Conservation (phyloP, 169 alveolate species). For the Babesia ovata region DNA sequence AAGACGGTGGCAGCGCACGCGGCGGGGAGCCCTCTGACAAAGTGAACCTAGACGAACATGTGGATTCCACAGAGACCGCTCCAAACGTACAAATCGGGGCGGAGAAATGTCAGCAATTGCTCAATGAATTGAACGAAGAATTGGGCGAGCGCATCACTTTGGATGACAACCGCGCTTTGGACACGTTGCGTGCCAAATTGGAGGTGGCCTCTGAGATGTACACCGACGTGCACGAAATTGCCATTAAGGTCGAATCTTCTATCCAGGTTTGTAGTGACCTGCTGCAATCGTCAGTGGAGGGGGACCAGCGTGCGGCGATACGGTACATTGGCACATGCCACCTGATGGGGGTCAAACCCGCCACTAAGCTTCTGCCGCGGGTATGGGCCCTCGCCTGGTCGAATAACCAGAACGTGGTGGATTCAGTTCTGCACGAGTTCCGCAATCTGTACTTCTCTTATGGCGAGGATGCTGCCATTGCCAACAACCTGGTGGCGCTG, state of each 20-base stretch:
- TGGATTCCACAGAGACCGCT: background rate
- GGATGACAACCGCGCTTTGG: constrained; percentile 9
- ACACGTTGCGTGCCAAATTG: constrained; percentile 30
- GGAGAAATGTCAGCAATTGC: background rate
- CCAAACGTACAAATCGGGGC: background rate
- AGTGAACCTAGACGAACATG: background rate
- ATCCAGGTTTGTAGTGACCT: constrained; percentile 27
- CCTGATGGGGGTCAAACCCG: constrained; percentile 70
- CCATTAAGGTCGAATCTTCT: constrained; percentile 45
- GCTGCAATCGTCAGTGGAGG: constrained; percentile 73
- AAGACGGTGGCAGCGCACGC: too few species aligned
- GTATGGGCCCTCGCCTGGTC: constrained; percentile 81
- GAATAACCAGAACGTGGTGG: constrained; percentile 75
- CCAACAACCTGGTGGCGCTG: constrained; percentile 36
- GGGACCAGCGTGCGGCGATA: constrained; percentile 76
- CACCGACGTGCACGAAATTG: constrained; percentile 53
- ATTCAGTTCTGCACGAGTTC: constrained; percentile 73
- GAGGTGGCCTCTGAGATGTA: constrained; percentile 60
- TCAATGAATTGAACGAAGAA: constrained; percentile 32
- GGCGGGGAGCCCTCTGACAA: too few species aligned
- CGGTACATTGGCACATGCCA: constrained; percentile 70
- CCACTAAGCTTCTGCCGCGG: constrained; percentile 65
- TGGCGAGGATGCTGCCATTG: constrained; percentile 23
- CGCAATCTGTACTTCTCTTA: constrained; percentile 50
- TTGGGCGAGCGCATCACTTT: constrained; percentile 24